A percentile compares a stretch with the other conserved stretches of the same genome.
These are phyloP conservation scores for Grifola frondosa DNA, from an alignment of 1,284 basidiomycete genomes.

Conservation along the genomic window DNA sequence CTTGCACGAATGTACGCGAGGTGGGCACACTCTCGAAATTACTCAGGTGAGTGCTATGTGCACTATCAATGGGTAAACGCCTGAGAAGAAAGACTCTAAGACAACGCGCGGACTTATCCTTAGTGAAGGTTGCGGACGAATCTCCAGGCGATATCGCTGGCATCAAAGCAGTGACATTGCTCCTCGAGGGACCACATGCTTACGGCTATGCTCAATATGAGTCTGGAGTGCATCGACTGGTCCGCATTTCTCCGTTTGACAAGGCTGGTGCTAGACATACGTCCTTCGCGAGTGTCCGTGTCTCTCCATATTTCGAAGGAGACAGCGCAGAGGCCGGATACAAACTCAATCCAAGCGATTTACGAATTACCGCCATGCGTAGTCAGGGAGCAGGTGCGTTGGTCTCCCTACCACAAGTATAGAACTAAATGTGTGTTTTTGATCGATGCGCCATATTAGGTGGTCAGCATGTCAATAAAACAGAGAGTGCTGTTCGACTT, in stretches of 20 bases:
- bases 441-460: slow-evolving; percentile 4
- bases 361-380: slow-evolving; percentile 17
- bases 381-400: slow-evolving; percentile 16
- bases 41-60: slow-evolving; percentile 9
- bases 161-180: slow-evolving; percentile 14
- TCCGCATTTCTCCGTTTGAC: slow-evolving; percentile 14
- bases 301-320: slow-evolving; percentile 19
- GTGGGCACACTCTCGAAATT: slow-evolving; percentile 20
- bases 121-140: slow-evolving; percentile 17
- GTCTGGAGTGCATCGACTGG: slow-evolving; percentile 19
- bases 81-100: neutral
- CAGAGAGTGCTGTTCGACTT: slow-evolving; percentile 16
- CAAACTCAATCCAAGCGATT: slow-evolving; percentile 13
- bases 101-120: neutral
- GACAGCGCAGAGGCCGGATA: slow-evolving; percentile 8
- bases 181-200: slow-evolving; percentile 16
- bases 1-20: slow-evolving; percentile 21
- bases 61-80: neutral
- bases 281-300: slow-evolving; percentile 18
- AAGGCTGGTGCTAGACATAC: slow-evolving; percentile 9
- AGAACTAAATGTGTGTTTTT: neutral
- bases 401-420: neutral
- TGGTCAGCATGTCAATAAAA: slow-evolving; percentile 12
- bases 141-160: slow-evolving; percentile 12
- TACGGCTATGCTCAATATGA: slow-evolving; percentile 24